These are phyloP conservation scores for Breviolum minutum DNA, from an alignment of 73 alveolate genomes.

Conservation along the genomic window DNA sequence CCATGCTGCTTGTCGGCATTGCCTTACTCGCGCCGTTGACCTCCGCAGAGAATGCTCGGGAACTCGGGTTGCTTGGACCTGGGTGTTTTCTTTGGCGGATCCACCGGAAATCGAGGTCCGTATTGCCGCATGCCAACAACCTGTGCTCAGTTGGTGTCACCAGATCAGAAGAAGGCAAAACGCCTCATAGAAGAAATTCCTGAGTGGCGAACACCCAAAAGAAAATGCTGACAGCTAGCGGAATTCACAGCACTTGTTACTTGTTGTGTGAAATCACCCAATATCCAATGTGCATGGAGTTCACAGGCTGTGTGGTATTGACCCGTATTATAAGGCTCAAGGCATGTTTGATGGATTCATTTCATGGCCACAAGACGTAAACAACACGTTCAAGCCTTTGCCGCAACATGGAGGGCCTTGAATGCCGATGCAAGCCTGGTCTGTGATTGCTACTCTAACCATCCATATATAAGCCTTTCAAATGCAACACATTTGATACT, in stretches of 20 bases:
- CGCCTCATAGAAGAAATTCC: not conserved
- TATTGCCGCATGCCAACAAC: conserved; percentile 48
- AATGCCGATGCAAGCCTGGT: not conserved
- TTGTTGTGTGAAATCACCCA: too few relatives aligned
- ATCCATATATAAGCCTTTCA: too few relatives aligned
- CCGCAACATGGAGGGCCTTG: not conserved
- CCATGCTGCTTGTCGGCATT: conserved; percentile 56
- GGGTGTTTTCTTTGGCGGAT: not conserved
- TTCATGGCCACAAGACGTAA: too few relatives aligned
- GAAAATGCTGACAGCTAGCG: too few relatives aligned
- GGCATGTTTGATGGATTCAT: not conserved
- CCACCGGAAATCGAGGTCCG: not conserved
- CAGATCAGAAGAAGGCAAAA: not conserved
- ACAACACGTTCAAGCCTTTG: not conserved
- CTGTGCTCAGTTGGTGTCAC: not conserved
- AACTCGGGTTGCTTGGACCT: not conserved
- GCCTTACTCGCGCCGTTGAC: conserved; percentile 65
- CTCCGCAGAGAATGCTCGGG: conserved; percentile 43
- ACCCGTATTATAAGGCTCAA: not conserved
- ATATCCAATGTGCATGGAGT: too few relatives aligned
- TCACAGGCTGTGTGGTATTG: too few relatives aligned
- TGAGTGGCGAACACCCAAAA: too few relatives aligned
- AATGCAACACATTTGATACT: too few relatives aligned
- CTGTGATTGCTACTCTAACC: too few relatives aligned
- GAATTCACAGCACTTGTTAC: too few relatives aligned